Evolutionary conservation across 208 protist genomes (phyloP), one percentile per base, ranked within the genome.

Genomic region (Phytomonas serpens): DNA sequence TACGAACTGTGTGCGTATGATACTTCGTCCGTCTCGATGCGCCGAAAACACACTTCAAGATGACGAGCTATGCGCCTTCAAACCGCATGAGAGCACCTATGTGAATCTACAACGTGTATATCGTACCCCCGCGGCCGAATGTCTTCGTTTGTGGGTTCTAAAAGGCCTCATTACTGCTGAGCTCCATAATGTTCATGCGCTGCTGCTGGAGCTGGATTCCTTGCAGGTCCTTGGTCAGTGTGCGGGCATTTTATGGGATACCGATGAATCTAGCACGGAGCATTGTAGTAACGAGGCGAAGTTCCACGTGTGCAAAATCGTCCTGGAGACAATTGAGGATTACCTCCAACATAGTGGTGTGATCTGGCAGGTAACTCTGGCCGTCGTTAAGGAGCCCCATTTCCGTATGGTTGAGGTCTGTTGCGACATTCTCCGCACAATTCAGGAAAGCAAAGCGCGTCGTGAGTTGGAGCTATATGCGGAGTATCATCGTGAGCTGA

Each of bases 261-360:
- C 63, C 13, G 73, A 57, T 52, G 84, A 87, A 33, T 71, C 76
- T 29, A 64, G 74, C 68, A 16, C 23, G 9, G 51, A 10, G 10
- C 52, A 67, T 33, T 66, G 85, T 61, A 77, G 79, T 31, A 36
- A 68, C 14, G 85, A 87, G 32, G 78, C 80, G 42, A 37, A 87
- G 23, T 91, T 94, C 67, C 86, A 93, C 62, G 79, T 96, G 36
- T 94, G 91, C 51, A 92, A 92, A 68, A 83, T 96, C 32, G 80
- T 87, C 38, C 77, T 96, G 64, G 88, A 94, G 67, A 96, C 91
- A 10, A 82, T 93, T 34, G 91, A 93, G 72, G 87, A 89, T 71
- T 96, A 85, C 72, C 67, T 96, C n/a, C 91, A 92, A 67, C 83
- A 93, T 80, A 93, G 83, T 67, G 91, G 91, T 38, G 77, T 90